These are phyloP conservation scores for Xylaria sp. DNA, from an alignment of 2,329 filamentous ascomycete species.

Conservation along the genomic window DNA sequence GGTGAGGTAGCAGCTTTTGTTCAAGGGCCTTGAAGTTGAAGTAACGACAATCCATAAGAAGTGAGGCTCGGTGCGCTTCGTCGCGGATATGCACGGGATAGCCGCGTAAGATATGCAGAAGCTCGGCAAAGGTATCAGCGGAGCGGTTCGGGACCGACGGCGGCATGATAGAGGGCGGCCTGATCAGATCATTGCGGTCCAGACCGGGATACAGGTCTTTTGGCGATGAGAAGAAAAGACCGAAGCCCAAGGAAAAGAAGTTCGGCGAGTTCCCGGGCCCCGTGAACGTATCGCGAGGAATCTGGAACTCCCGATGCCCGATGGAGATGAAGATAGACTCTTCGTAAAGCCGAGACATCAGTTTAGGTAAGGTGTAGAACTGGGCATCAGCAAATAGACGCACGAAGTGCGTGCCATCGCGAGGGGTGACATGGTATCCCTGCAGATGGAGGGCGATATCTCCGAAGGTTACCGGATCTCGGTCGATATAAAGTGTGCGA, in stretches of 20 bases:
- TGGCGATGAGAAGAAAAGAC: constrained; percentile 82
- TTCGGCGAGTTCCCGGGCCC: constrained; percentile 90
- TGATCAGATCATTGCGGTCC: constrained; percentile 76
- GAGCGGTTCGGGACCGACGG: constrained; percentile 81
- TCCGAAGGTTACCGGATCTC: constrained; percentile 85
- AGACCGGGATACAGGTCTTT: constrained; percentile 86
- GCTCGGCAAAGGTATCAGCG: constrained; percentile 82
- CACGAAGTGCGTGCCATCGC: constrained; percentile 86
- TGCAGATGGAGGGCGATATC: constrained; percentile 92
- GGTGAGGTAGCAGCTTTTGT: constrained; percentile 80
- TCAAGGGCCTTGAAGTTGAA: constrained; percentile 93
- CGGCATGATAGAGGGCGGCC: constrained; percentile 84
- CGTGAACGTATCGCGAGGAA: constrained; percentile 85
- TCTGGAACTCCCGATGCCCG: constrained; percentile 84
- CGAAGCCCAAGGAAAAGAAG: constrained; percentile 92
- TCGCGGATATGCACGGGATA: constrained; percentile 80
- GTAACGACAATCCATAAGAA: constrained; percentile 87
- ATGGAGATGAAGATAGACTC: constrained; percentile 93
- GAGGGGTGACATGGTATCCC: constrained; percentile 84
- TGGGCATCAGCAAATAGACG: constrained; percentile 93
- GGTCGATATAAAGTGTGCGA: constrained; percentile 91
- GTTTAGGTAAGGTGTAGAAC: constrained; percentile 87
- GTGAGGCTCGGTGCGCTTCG: constrained; percentile 75
- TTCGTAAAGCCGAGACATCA: constrained; percentile 90
- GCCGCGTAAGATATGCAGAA: constrained; percentile 81